Conservation (phyloP, 116 monocot species). For the Dioscorea cayenensis region DNA sequence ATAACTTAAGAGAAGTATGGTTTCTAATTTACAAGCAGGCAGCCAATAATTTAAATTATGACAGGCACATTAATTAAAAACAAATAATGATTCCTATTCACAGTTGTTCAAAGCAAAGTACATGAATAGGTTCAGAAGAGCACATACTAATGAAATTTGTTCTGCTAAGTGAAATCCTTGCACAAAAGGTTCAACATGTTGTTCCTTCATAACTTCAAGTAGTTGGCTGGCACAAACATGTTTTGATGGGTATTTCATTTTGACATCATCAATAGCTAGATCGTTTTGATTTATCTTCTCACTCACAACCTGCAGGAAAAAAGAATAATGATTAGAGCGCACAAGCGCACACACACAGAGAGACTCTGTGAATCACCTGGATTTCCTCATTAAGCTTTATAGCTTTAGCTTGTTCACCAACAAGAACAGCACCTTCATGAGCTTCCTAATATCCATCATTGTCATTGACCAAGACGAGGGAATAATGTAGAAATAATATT, state of each 20-base stretch:
- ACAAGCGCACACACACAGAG: not conserved
- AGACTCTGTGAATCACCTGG: conserved; percentile 23
- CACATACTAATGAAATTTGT: conserved; percentile 36
- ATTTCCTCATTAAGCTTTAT: conserved; percentile 28
- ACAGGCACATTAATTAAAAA: too few relatives aligned
- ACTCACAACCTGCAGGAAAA: conserved; percentile 22
- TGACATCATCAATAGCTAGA: conserved; percentile 13
- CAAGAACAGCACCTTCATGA: conserved; percentile 24
- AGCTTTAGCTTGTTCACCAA: conserved; percentile 25
- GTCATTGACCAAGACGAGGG: conserved; percentile 8
- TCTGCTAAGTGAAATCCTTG: conserved; percentile 40
- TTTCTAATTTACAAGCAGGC: too few relatives aligned
- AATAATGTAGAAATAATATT: conserved; percentile 5
- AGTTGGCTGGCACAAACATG: conserved; percentile 26
- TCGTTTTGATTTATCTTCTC: conserved; percentile 17
- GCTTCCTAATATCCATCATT: conserved; percentile 25
- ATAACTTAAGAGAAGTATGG: not conserved
- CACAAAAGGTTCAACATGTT: conserved; percentile 21
- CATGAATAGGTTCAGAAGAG: not conserved
- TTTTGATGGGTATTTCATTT: conserved; percentile 5
- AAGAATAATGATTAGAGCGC: not conserved
- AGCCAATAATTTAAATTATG: too few relatives aligned
- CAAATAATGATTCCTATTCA: not conserved
- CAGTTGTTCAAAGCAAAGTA: not conserved
- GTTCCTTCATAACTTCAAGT: conserved; percentile 19